Base-by-base conservation (phyloP, 768 basidiomycete genomes). In the Agaricus subrufescens region DNA sequence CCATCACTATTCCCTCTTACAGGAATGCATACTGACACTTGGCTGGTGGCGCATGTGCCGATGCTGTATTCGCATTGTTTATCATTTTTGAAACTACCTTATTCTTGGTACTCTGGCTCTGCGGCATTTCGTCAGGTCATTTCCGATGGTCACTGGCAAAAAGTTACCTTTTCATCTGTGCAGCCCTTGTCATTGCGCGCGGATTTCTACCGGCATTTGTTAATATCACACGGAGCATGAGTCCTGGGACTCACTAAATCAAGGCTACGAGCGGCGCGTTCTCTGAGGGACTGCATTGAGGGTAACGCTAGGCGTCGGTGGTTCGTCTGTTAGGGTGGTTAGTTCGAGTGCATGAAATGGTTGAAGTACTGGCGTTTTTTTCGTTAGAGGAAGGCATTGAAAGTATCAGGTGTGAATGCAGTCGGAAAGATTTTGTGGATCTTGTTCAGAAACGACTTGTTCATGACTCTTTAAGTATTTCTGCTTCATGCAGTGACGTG, bases 21-120 rank as follows among this genome's bases (percentile, higher is more conserved):
- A 49, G 54, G 47, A 49, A 56, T 23, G 25, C 47, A 25, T 56
- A 56, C 39, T 49, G 47, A 34, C 54, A 56, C 40, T 56, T 15
- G 19, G 54, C 54, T 40, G 54, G 54, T 37, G 54, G 54, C 9
- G 46, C 39, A 9, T 46, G 54, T 40, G 46, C 38, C 15, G 47
- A 42, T 42, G 54, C 54, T 10, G 40, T 47, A 2, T 34, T 49
- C 29, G 46, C 26, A 15, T 56, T 56, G 30, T 40, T 26, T 29
- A 29, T 40, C 38, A 56, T 43, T n/a, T 42, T 49, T 4, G 54
- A 6, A 2, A 56, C 14, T 34, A 56, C 10, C 30, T 56, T 56
- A 27, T 14, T 34, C 39, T 49, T 49, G 29, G 10, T 34, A 19
- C 40, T 49, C 47, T 56, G 15, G 15, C 40, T 49, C 47, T 56